Evolutionary conservation across 1,284 basidiomycete species (phyloP), one percentile per base, ranked within the genome.

Genomic region (Ceratobasidium sp.): DNA sequence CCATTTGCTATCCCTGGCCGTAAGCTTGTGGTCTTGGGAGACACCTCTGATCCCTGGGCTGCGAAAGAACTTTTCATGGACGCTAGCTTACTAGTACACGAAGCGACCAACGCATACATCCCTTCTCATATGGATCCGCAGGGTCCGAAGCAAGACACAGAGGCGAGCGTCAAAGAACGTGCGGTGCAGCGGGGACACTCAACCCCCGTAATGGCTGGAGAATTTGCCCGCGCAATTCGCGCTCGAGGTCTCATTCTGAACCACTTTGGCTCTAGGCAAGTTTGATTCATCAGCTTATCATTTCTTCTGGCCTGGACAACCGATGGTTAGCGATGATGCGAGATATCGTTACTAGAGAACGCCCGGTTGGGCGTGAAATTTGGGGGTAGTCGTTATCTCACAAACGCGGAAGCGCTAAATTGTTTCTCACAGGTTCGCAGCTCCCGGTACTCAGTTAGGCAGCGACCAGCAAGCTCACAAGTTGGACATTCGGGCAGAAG

Each of bases 31-130:
- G 87, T 96, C 70, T 83, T 95, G 41, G 94, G 94, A 0, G 93
- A 95, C 79, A 93, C 91, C 0, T 86, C 82, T 76, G 88, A 93
- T 77, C 85, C 91, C 0, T 85, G 86, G 16, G 79, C 83, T 1
- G 85, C 92, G 72, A 80, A 84, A 13, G 86, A 87, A 3, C 83
- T 92, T 16, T 86, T 89, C 75, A 78, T 80, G 76, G 87, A 86
- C 69, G 86, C 89, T 21, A 89, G 93, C 76, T 75, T 94, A 11
- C 85, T 89, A 63, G 85, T 91, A 6, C 95, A 97, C 80, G 95
- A 97, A 82, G 90, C 92, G 23, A 96, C 94, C 2, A 95, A 96
- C 80, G 89, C 91, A 0, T 88, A 86, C 76, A 89, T 96, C 43
- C 90, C 93, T 1, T 78, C 76, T 4, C 75, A 82, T 49, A 82